Conservation (phyloP, 805 yeast species). For the Candida hungchunana region DNA sequence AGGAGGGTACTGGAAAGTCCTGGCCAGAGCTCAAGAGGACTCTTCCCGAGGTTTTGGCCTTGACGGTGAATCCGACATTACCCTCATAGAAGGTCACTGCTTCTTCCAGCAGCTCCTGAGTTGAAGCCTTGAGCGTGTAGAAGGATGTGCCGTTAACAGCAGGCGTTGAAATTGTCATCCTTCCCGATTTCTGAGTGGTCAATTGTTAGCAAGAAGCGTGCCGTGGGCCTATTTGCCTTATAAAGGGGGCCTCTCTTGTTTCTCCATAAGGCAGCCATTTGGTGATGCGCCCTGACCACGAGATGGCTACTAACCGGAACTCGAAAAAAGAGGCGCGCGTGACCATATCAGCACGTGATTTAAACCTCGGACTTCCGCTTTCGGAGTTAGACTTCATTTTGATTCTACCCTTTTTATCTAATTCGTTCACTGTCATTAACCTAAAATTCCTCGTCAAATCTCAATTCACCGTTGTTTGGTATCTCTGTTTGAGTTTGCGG, state of each 20-base stretch:
- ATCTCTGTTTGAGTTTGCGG: background rate
- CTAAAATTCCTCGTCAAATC: conserved; percentile 2
- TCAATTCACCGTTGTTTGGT: background rate
- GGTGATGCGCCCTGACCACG: conserved; percentile 5
- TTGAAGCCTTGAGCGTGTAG: conserved; percentile 50
- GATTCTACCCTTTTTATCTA: too few relatives aligned
- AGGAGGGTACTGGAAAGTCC: conserved; percentile 26
- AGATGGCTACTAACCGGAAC: conserved; percentile 1
- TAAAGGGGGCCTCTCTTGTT: too few relatives aligned
- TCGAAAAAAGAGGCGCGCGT: too few relatives aligned
- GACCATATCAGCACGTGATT: too few relatives aligned
- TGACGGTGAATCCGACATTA: conserved; percentile 34
- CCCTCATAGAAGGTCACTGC: conserved; percentile 56
- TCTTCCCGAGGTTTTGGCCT: conserved; percentile 15
- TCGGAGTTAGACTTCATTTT: too few relatives aligned
- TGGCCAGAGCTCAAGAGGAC: conserved; percentile 31
- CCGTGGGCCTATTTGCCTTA: too few relatives aligned
- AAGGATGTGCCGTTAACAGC: conserved; percentile 55
- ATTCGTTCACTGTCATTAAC: background rate
- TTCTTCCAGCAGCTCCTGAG: conserved; percentile 36
- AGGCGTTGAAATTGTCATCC: conserved; percentile 25
- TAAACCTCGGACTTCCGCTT: too few relatives aligned
- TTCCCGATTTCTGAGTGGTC: background rate
- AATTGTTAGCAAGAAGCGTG: too few relatives aligned
- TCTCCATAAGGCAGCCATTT: conserved; percentile 4